These are phyloP conservation scores for Magnaporthiopsis poae DNA, from an alignment of 2,329 filamentous ascomycete genomes.

Conservation along the genomic window DNA sequence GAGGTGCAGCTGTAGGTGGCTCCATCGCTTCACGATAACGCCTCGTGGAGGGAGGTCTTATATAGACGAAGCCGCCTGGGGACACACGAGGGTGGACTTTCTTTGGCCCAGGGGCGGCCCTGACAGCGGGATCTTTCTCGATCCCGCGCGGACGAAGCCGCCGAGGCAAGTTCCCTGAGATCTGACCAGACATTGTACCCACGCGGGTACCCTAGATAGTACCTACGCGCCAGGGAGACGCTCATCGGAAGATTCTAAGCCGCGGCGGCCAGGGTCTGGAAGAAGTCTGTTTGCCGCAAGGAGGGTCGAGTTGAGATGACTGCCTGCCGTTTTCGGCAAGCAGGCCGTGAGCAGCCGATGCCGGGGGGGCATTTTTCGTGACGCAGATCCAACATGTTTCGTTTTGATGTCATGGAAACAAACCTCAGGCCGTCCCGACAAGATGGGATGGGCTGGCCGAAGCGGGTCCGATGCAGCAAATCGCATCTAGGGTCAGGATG, in stretches of 20 bases:
- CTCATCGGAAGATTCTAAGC: neutral
- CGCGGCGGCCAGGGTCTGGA: neutral
- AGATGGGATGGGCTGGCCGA: neutral
- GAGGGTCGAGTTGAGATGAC: neutral
- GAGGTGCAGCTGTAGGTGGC: neutral
- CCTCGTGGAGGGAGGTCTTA: neutral
- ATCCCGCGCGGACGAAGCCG: neutral
- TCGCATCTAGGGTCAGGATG: neutral
- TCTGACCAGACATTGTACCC: neutral
- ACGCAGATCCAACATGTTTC: neutral
- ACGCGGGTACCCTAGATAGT: no score
- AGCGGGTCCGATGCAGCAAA: neutral
- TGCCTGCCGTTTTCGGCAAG: neutral
- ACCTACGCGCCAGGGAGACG: neutral
- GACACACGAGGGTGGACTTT: no score
- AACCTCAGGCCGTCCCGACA: neutral
- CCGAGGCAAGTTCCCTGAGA: neutral
- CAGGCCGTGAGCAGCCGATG: neutral
- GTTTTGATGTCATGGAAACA: neutral
- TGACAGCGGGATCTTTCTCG: neutral
- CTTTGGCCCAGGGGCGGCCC: no score
- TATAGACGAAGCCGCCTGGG: neutral
- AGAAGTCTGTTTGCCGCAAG: neutral
- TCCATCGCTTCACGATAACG: neutral
- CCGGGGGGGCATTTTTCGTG: no score